Percentiles rank a stretch among this genome's conserved stretches.
Conservation (phyloP, 345 rosid species). For the Conringia planisiliqua region DNA sequence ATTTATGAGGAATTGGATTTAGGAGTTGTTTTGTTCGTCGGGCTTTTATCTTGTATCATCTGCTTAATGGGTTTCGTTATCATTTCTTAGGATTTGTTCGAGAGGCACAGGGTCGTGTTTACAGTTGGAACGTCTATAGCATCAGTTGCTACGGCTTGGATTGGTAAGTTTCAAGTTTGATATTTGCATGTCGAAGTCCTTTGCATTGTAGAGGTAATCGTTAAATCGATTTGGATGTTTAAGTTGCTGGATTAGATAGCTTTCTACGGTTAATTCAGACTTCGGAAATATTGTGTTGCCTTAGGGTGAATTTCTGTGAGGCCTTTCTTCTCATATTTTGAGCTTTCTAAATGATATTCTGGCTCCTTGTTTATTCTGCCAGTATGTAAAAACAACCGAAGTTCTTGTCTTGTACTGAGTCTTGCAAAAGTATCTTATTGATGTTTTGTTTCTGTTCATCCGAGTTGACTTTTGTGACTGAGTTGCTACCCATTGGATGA, state of each 20-base stretch:
- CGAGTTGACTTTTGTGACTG: neutral
- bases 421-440: neutral
- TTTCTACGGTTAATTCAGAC: neutral
- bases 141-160: slow-evolving; percentile 91
- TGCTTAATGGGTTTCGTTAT: neutral
- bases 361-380: neutral
- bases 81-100: slow-evolving; percentile 64
- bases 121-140: slow-evolving; percentile 90
- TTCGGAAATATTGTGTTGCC: neutral
- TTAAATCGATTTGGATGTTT: neutral
- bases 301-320: too few species aligned
- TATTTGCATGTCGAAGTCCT: neutral
- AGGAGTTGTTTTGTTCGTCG: neutral
- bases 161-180: slow-evolving; percentile 46
- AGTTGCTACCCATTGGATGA: slow-evolving; percentile 10
- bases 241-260: neutral
- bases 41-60: neutral
- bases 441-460: slow-evolving; percentile 8
- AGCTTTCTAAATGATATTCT: neutral
- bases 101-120: slow-evolving; percentile 81
- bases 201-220: neutral
- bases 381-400: neutral
- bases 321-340: neutral
- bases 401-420: neutral
- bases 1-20: neutral